Evolutionary conservation across 768 basidiomycete species (phyloP), one percentile per base, ranked within the genome.

Genomic region (Sporobolomyces roseus): DNA sequence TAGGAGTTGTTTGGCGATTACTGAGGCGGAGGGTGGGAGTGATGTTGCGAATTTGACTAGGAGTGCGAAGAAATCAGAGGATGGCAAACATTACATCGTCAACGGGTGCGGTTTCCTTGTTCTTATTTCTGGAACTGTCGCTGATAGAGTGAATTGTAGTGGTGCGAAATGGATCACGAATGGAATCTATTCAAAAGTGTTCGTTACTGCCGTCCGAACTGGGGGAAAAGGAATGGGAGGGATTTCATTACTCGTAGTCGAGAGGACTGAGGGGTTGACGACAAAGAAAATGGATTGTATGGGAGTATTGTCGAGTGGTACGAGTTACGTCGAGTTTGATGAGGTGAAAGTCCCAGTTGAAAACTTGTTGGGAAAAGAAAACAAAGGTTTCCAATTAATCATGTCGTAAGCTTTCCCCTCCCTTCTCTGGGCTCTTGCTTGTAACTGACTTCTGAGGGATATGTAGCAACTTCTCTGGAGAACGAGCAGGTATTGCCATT

Each of bases 351-450:
- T 78, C 1, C 77, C 77, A 0, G 61, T 70, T 8, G 66, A 54
- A 6, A 78, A 78, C 62, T 32, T 77, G 27, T 62, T 78, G 51
- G 77, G 77, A 21, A 68, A 67, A 54, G 73, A 75, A 46, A 71
- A 73, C 49, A 65, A 74, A 36, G 77, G 77, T 17, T 77, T 78
- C 60, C 33, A 52, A 38, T 41, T 74, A 23, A 66, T 75, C 66
- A 71, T 73, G 72, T 38, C n/a, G n/a, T n/a, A n/a, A n/a, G n/a
- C n/a, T 41, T 41, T 41, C 19, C 41, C 19, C n/a, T n/a, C n/a
- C n/a, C n/a, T n/a, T n/a, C n/a, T n/a, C n/a, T n/a, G n/a, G 41
- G 12, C 41, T 10, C 41, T 41, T 19, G 41, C 10, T 41, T 19
- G 19, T 19, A 41, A 41, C 41, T 41, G 10, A 41, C 41, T 41